Percentiles rank a stretch among this genome's conserved stretches.
Conservation (phyloP, 768 basidiomycete species). For the Calocybe cyanea region DNA sequence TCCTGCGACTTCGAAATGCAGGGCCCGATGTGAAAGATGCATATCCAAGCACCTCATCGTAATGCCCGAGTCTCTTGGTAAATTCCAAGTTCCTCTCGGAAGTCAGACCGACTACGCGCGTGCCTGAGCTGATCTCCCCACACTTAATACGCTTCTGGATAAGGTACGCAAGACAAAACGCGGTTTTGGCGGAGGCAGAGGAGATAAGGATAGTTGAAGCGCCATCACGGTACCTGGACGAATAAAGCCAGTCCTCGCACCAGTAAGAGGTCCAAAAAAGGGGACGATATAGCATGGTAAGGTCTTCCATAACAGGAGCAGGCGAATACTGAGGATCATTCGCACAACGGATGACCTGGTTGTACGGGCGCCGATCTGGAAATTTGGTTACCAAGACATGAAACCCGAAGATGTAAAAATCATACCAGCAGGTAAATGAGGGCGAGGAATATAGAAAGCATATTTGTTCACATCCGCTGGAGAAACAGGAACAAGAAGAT, state of each 20-base stretch:
- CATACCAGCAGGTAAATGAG: slow-evolving; percentile 58
- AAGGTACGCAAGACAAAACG: slow-evolving; percentile 64
- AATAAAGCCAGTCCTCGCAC: slow-evolving; percentile 68
- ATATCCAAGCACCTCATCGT: slow-evolving; percentile 56
- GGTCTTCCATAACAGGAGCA: slow-evolving; percentile 47
- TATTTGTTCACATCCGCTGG: slow-evolving; percentile 48
- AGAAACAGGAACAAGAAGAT: slow-evolving; percentile 51
- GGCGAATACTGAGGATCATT: slow-evolving; percentile 52
- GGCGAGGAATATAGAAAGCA: slow-evolving; percentile 55
- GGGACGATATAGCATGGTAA: slow-evolving; percentile 69
- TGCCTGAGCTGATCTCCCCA: slow-evolving; percentile 22
- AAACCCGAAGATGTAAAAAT: neutral
- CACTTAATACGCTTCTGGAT: slow-evolving; percentile 41
- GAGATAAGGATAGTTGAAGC: slow-evolving; percentile 53
- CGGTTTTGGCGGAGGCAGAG: slow-evolving; percentile 70
- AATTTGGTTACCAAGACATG: neutral
- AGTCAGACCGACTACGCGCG: slow-evolving; percentile 56
- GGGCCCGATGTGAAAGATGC: slow-evolving; percentile 33
- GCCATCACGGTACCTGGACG: slow-evolving; percentile 45
- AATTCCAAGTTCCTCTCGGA: slow-evolving; percentile 53
- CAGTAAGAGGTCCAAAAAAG: slow-evolving; percentile 76
- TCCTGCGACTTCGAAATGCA: slow-evolving; percentile 20
- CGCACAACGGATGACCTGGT: slow-evolving; percentile 59
- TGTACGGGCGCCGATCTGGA: slow-evolving; percentile 63
- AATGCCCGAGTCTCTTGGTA: slow-evolving; percentile 50